Conservation (phyloP, 257 asterid genomes). For the Coffea canephora region DNA sequence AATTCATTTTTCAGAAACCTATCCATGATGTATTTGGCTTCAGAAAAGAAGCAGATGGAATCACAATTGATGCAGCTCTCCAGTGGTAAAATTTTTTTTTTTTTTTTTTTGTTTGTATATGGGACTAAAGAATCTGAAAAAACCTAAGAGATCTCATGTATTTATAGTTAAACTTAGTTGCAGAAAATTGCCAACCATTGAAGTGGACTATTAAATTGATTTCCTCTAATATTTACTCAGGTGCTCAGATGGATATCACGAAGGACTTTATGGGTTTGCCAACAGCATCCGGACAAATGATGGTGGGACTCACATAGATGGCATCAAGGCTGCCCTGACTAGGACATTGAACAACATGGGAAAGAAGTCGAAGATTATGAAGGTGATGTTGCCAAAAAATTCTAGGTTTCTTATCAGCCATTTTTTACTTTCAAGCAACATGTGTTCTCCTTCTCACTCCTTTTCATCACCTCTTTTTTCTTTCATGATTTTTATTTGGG, state of each 20-base stretch:
- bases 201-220: conserved; percentile 9
- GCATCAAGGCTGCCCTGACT: conserved; percentile 83
- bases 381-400: conserved; percentile 39
- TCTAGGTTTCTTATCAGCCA: not conserved
- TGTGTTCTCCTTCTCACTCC: not conserved
- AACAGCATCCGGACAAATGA: conserved; percentile 95
- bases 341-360: conserved; percentile 87
- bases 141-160: not conserved
- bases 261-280: conserved; percentile 89
- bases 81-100: conserved; percentile 63
- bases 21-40: conserved; percentile 86
- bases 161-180: not conserved
- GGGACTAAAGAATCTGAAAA: not conserved
- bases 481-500: not conserved
- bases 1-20: conserved; percentile 62
- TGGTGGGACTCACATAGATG: conserved; percentile 98
- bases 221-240: conserved; percentile 38
- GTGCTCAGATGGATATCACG: conserved; percentile 96
- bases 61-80: conserved; percentile 71
- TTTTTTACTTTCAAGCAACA: not conserved
- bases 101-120: not conserved
- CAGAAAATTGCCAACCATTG: not conserved
- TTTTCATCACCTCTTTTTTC: no score
- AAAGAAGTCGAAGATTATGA: conserved; percentile 80
- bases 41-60: conserved; percentile 71